These are phyloP conservation scores for Torulaspora microellipsoides DNA, from an alignment of 805 yeast species.

Conservation along the genomic window DNA sequence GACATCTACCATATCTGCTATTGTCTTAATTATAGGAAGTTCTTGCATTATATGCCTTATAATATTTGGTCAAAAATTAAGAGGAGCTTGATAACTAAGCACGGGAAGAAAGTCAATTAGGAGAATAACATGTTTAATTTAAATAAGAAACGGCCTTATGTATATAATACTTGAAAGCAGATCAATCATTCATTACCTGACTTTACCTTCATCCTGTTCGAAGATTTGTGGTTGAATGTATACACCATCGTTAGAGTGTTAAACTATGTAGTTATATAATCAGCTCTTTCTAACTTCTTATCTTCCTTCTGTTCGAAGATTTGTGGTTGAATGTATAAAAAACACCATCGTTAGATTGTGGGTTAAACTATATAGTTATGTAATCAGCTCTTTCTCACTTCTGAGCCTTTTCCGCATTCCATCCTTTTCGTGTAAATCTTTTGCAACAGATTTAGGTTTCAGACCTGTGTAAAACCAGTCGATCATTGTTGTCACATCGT, in stretches of 20 bases:
- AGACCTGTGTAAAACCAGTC: slow-evolving; percentile 34
- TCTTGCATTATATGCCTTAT: slow-evolving; percentile 35
- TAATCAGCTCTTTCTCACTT: slow-evolving; percentile 23
- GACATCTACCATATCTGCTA: slow-evolving; percentile 48
- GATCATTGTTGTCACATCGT: slow-evolving; percentile 34
- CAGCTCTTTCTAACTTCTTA: too few species aligned
- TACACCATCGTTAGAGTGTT: not conserved
- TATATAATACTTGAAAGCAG: too few species aligned
- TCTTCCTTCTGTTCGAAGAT: too few species aligned
- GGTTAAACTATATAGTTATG: not conserved
- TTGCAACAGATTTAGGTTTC: slow-evolving; percentile 17
- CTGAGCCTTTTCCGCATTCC: slow-evolving; percentile 26
- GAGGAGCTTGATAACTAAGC: slow-evolving; percentile 15
- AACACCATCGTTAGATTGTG: not conserved
- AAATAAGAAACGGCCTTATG: not conserved
- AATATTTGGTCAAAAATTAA: slow-evolving; percentile 38
- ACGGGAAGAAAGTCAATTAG: not conserved
- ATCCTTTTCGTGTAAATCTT: slow-evolving; percentile 20
- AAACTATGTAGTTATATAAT: too few species aligned
- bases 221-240: not conserved
- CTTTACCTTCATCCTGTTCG: too few species aligned
- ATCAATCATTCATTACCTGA: too few species aligned
- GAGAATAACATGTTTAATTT: not conserved
- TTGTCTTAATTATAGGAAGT: slow-evolving; percentile 39
- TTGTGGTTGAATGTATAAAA: not conserved